Evolutionary conservation across 306 rosid genomes (phyloP), one percentile per base, ranked within the genome.

Genomic region (Casuarina equisetifolia): DNA sequence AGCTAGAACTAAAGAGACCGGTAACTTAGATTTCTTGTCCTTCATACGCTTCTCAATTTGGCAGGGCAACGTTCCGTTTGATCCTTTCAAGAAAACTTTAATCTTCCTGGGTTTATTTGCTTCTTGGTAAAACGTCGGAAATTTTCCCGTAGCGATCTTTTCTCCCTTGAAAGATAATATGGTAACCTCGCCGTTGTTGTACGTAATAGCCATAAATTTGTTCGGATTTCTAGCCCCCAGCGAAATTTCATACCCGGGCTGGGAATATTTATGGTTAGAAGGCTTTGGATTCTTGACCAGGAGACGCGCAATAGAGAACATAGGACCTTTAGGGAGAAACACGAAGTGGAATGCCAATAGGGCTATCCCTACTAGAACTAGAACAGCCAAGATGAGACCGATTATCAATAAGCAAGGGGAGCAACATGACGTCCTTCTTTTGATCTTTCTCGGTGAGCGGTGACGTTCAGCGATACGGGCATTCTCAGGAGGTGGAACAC

Each of bases 401-500:
- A 66, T 0, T 19, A 54, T 51, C 17, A 73, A 15, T 12, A 45
- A 25, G 16, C 85, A 82, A 2, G 40, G 32, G 16, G 84, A 82
- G 5, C 15, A 13, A 35, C 50, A 11, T 67, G 15, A 1, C 0
- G 53, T 1, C 0, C 38, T 38, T 2, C 4, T 55, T 6, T 9
- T 77, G 2, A 53, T 76, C 1, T 0, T 17, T 0, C 7, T 15
- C 0, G 70, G 43, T 0, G 78, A 77, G 8, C 85, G 82, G 20
- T 68, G 48, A 6, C 53, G 75, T 51, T 91, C 88, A 3, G 80
- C 66, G n/a, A 84, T 20, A 17, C 58, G 3, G 1, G 92, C 89
- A 45, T 91, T 89, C 69, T 91, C 90, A 0, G 83, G 78, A 0
- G 97, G 94, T 0, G 94, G 92, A 17, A 91, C 80, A 0, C 88